Conservation (phyloP, 106 monocot species). For the Chionographis japonica region DNA sequence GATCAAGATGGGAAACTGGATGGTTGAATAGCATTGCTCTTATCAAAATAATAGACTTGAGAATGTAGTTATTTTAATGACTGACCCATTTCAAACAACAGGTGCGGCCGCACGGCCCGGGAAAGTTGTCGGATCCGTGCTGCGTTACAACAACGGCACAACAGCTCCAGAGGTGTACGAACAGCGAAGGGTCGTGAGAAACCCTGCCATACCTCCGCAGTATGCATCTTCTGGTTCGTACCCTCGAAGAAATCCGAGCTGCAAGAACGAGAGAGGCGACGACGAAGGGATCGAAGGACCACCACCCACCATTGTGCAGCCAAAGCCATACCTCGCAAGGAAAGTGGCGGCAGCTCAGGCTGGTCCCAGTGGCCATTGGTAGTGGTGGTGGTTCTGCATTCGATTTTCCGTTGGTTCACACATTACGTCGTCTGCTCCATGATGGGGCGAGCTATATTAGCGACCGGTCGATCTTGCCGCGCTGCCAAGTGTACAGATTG, state of each 20-base stretch:
- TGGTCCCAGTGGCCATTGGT: conserved; percentile 43
- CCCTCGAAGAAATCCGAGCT: conserved; percentile 53
- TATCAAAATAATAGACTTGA: too few species aligned
- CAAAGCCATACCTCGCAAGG: conserved; percentile 37
- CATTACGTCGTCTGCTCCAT: too few species aligned
- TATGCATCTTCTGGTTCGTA: conserved; percentile 33
- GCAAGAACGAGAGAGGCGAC: conserved; percentile 41
- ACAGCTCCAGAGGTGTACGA: conserved; percentile 21
- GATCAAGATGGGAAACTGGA: too few species aligned
- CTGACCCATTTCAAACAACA: not conserved
- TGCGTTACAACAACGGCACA: conserved; percentile 18
- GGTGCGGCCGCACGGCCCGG: conserved; percentile 44
- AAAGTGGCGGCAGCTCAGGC: conserved; percentile 47
- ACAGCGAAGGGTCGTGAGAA: conserved; percentile 34
- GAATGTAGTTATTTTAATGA: too few species aligned
- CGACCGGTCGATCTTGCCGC: too few species aligned
- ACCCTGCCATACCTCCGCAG: conserved; percentile 17
- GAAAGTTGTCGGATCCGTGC: conserved; percentile 33
- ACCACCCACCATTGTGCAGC: conserved; percentile 10
- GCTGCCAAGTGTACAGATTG: too few species aligned
- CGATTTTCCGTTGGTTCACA: not conserved
- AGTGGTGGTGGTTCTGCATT: not conserved
- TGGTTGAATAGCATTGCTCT: too few species aligned
- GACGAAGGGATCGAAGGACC: conserved; percentile 25
- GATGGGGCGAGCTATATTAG: too few species aligned